These are phyloP conservation scores for Suillus weaverae DNA, from an alignment of 768 basidiomycete species.

Conservation along the genomic window DNA sequence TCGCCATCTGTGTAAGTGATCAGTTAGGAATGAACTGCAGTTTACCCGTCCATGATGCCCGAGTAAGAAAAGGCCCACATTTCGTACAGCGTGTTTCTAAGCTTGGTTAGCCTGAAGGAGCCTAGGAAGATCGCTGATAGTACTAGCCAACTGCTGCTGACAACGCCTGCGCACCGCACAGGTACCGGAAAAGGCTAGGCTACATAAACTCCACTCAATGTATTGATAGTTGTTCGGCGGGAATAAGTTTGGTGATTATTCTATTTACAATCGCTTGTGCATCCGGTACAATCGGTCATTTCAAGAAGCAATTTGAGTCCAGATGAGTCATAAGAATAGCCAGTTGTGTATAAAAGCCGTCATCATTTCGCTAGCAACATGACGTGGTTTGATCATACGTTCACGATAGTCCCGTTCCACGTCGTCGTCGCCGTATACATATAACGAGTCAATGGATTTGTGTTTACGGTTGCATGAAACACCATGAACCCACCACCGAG, in stretches of 20 bases:
- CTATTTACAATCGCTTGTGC: too few relatives aligned
- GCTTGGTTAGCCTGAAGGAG: too few relatives aligned
- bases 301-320: background rate
- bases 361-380: background rate
- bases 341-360: background rate
- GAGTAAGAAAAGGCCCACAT: background rate
- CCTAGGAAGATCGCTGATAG: background rate
- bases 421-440: slow-evolving; percentile 14
- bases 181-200: background rate
- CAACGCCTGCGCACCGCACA: background rate
- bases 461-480: slow-evolving; percentile 16
- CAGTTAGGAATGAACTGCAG: background rate
- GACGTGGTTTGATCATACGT: background rate
- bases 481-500: slow-evolving; percentile 16
- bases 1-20: background rate
- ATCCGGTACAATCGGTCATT: background rate
- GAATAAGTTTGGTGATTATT: background rate
- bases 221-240: background rate
- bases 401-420: slow-evolving; percentile 12
- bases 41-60: background rate
- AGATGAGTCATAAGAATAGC: background rate
- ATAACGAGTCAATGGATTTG: slow-evolving; percentile 12
- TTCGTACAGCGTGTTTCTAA: too few relatives aligned
- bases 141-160: background rate
- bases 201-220: too few relatives aligned